A percentile compares a stretch with the other conserved stretches of the same genome.
These are phyloP conservation scores for Balamuthia mandrillaris DNA, from an alignment of 208 protist species.

Conservation along the genomic window DNA sequence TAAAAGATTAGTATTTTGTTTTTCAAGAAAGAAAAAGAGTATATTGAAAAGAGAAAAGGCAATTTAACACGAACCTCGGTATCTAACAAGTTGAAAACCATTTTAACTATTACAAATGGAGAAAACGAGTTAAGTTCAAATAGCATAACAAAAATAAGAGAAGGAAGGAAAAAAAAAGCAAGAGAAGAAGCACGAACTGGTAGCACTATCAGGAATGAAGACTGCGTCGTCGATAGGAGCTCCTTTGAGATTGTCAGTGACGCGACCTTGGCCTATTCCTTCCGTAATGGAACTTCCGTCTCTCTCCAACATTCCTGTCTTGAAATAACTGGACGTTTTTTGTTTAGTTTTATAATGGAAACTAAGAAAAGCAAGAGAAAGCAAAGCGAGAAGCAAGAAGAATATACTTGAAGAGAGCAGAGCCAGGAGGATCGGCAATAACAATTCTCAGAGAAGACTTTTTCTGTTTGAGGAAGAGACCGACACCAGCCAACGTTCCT, in stretches of 20 bases:
- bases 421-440: constrained; percentile 60
- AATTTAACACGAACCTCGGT: constrained; percentile 42
- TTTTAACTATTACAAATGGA: neutral
- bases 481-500: constrained; percentile 54
- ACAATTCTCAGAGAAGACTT: constrained; percentile 48
- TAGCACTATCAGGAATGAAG: constrained; percentile 38
- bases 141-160: neutral
- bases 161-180: neutral
- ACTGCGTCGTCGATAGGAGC: constrained; percentile 48
- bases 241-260: constrained; percentile 63
- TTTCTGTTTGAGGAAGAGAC: constrained; percentile 45
- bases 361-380: neutral
- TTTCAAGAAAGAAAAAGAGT: too few species aligned
- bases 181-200: constrained; percentile 35
- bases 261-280: constrained; percentile 65
- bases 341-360: neutral
- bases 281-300: constrained; percentile 45
- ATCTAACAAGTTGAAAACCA: constrained; percentile 49
- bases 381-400: too few species aligned
- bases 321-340: constrained; percentile 11
- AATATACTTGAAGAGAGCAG: constrained; percentile 51
- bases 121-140: neutral
- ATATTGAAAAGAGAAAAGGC: too few species aligned
- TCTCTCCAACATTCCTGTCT: constrained; percentile 6
- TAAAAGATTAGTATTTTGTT: too few species aligned